Percentiles rank a stretch among this genome's conserved stretches.
phyloP scores from a whole-genome alignment of 257 asterid species.

The Echites panduratus region DNA sequence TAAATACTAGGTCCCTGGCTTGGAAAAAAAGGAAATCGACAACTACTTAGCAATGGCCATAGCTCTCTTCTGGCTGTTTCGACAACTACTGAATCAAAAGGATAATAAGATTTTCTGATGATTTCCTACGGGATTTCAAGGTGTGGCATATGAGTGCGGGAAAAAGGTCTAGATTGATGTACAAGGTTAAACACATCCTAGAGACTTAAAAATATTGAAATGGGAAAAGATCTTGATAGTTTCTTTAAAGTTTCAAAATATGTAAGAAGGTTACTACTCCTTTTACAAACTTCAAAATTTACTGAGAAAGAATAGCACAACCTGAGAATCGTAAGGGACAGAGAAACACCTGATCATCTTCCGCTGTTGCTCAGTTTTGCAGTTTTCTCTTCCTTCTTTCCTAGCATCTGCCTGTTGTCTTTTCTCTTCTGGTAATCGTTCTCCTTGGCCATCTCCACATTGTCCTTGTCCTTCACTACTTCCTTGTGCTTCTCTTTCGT shows the following conservation, averaged over 20 bases:
- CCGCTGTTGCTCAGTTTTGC: neutral
- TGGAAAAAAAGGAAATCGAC: too few species aligned
- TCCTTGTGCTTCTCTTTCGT: neutral
- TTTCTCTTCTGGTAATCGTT: too few species aligned
- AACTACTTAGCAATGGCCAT: too few species aligned
- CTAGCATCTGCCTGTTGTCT: too few species aligned
- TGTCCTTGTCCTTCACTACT: neutral
- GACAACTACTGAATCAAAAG: too few species aligned
- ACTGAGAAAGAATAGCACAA: neutral
- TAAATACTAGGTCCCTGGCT: too few species aligned
- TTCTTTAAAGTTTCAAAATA: neutral
- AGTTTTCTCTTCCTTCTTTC: too few species aligned
- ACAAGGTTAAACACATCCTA: neutral
- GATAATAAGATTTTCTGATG: neutral
- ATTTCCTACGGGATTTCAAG: neutral
- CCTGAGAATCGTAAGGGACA: neutral
- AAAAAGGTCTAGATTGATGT: neutral
- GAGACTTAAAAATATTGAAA: neutral
- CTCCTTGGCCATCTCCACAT: neutral
- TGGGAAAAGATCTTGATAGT: neutral
- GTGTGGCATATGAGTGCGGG: neutral
- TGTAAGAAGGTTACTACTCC: neutral
- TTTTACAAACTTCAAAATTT: neutral
- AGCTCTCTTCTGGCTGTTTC: too few species aligned
- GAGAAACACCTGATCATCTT: slow-evolving; percentile 13